Evolutionary conservation across 176 grass and related monocot species (phyloP).

Genomic region (Dendrocalamus sinicus): DNA sequence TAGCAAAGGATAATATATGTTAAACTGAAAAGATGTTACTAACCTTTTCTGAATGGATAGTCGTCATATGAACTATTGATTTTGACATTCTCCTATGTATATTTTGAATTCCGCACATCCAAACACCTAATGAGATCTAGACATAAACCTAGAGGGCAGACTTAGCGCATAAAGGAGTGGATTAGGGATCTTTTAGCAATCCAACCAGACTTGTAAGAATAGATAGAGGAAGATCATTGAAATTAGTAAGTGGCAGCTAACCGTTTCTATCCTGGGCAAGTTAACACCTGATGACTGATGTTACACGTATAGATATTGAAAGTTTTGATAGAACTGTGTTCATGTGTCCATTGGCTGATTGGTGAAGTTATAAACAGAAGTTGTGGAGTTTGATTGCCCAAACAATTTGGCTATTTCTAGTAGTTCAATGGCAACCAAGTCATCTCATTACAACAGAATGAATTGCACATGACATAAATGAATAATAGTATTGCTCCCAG

Average conservation of each 20-base stretch:
- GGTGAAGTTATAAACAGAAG: neutral
- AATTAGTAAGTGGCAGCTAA: neutral
- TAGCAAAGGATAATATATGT: neutral
- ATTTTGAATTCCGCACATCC: neutral
- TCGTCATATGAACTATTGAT: neutral
- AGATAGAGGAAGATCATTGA: neutral
- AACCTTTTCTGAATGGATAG: neutral
- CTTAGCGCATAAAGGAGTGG: neutral
- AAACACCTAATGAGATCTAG: neutral
- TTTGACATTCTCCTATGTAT: neutral
- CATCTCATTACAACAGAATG: neutral
- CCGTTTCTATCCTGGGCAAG: neutral
- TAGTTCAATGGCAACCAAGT: slow-evolving; percentile 31
- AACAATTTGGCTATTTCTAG: slow-evolving; percentile 2
- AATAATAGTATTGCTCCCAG: neutral
- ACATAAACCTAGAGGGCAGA: neutral
- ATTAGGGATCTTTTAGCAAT: neutral
- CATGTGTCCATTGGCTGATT: neutral
- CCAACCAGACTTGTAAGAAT: neutral
- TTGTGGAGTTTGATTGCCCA: neutral
- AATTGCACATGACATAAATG: neutral
- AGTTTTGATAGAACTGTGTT: neutral
- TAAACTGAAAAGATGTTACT: neutral
- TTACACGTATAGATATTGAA: neutral
- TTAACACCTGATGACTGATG: neutral